phyloP scores from a whole-genome alignment of 2,329 filamentous ascomycete species.

The Raffaelea albimanens region DNA sequence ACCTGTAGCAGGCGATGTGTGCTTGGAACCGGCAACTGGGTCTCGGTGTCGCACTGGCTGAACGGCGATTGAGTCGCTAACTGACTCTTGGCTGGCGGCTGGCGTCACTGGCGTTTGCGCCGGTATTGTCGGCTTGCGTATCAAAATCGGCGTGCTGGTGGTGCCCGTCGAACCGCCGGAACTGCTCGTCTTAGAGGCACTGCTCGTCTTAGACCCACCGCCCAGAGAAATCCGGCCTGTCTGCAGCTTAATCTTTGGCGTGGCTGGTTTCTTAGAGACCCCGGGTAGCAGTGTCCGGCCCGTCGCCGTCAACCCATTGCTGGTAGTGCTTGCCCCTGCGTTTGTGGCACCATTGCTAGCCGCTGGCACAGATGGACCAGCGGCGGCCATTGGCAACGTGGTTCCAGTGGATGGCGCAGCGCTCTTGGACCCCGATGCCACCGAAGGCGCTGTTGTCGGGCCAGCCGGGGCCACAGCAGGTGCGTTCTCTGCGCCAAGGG shows the following conservation, averaged over 20 bases:
- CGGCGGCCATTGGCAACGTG: too few species aligned
- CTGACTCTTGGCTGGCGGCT: conserved; percentile 4
- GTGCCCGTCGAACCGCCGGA: background rate
- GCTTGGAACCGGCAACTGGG: too few species aligned
- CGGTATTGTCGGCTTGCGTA: conserved; percentile 16
- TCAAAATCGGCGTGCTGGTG: conserved; percentile 6
- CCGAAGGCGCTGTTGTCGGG: too few species aligned
- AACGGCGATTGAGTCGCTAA: conserved; percentile 18
- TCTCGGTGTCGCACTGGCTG: conserved; percentile 6
- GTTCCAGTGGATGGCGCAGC: too few species aligned
- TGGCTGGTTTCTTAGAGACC: conserved; percentile 6
- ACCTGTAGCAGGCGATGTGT: too few species aligned
- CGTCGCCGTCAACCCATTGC: background rate
- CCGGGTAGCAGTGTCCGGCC: conserved; percentile 8
- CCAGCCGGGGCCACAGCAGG: too few species aligned
- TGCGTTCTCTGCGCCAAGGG: too few species aligned
- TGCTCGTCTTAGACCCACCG: background rate
- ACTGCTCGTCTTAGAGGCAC: background rate
- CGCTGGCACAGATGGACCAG: too few species aligned
- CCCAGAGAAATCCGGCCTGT: conserved; percentile 6
- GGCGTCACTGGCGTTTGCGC: conserved; percentile 7
- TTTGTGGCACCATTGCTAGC: too few species aligned
- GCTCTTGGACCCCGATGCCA: too few species aligned
- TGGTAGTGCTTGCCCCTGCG: background rate
- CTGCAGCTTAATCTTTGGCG: conserved; percentile 15